These are phyloP conservation scores for Fomes fomentarius DNA, from an alignment of 1,284 basidiomycete genomes.

Conservation along the genomic window DNA sequence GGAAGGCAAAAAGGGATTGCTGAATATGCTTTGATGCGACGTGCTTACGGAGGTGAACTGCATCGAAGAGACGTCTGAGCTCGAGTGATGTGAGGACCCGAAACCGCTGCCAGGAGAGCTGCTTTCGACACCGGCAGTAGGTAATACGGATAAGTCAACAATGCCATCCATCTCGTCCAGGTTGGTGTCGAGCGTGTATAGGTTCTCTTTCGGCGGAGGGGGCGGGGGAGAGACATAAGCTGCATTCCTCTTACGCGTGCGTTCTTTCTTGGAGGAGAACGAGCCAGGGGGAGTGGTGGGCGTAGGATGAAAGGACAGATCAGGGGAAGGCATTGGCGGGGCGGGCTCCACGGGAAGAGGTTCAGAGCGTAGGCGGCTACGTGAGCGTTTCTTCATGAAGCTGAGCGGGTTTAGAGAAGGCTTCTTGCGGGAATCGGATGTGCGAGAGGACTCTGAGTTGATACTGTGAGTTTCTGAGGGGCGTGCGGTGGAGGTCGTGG, in stretches of 20 bases:
- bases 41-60: slow-evolving; percentile 29
- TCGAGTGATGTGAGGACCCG: slow-evolving; percentile 30
- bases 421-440: slow-evolving; percentile 26
- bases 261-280: slow-evolving; percentile 27
- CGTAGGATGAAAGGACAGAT: slow-evolving; percentile 33
- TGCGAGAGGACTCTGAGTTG: slow-evolving; percentile 23
- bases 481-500: slow-evolving; percentile 22
- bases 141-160: slow-evolving; percentile 54
- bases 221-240: slow-evolving; percentile 24
- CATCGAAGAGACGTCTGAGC: slow-evolving; percentile 31
- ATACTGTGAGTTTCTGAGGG: slow-evolving; percentile 28
- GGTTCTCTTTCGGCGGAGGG: slow-evolving; percentile 23
- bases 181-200: slow-evolving; percentile 73
- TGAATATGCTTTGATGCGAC: slow-evolving; percentile 28
- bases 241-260: slow-evolving; percentile 30
- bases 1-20: slow-evolving; percentile 35
- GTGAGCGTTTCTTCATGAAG: slow-evolving; percentile 35
- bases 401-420: slow-evolving; percentile 30
- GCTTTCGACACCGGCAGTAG: slow-evolving; percentile 27
- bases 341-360: slow-evolving; percentile 16
- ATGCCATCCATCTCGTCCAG: slow-evolving; percentile 86
- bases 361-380: slow-evolving; percentile 35
- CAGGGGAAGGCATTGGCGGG: slow-evolving; percentile 28
- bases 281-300: slow-evolving; percentile 41
- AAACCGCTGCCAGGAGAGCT: slow-evolving; percentile 46